Evolutionary conservation across 2,329 filamentous ascomycete species (phyloP), one percentile per base, ranked within the genome.

Genomic region (Triangularia setosa): DNA sequence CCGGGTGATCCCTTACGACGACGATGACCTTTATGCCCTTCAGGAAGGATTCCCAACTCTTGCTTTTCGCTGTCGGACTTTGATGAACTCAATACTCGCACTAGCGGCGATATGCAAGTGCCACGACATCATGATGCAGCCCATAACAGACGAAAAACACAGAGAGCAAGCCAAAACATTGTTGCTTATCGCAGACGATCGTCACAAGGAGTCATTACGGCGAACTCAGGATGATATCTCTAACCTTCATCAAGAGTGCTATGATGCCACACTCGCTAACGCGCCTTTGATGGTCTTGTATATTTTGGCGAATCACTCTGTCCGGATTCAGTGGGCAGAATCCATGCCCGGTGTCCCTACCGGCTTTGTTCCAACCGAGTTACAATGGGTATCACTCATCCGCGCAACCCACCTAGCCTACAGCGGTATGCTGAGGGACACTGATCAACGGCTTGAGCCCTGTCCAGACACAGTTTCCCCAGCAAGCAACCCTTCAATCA

Each of bases 211-310:
- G 2, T 79, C 79, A 0, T 72, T 81, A 4, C 72, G 65, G 1
- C 73, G 78, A 27, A 76, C 78, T 0, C 77, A 77, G 56, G 9
- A 48, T 48, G 40, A 48, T 9, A 48, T 48, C 18, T 21, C 73
- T 69, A 0, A 70, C 73, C 0, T 74, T 80, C 30, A 68, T 69
- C 2, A 68, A 71, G 1, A 63, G 69, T 3, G 69, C 8, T 79
- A 78, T 58, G 75, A 78, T 59, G 63, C 71, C 58, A 65, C 78
- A 1, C 71, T 78, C 7, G 75, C 76, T 9, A 79, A 79, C 59
- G 77, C 78, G 0, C 74, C 78, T 0, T 65, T 80, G 9, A 80
- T 80, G 78, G 77, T 77, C 3, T 71, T 80, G 24, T 79, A 79
- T 18, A 76, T 73, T 0, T 77, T 75, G 0, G 76, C 74, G 0